Evolutionary conservation across 2,329 filamentous ascomycete genomes (phyloP), one percentile per base, ranked within the genome.

Genomic region (Pyrenophora seminiperda): DNA sequence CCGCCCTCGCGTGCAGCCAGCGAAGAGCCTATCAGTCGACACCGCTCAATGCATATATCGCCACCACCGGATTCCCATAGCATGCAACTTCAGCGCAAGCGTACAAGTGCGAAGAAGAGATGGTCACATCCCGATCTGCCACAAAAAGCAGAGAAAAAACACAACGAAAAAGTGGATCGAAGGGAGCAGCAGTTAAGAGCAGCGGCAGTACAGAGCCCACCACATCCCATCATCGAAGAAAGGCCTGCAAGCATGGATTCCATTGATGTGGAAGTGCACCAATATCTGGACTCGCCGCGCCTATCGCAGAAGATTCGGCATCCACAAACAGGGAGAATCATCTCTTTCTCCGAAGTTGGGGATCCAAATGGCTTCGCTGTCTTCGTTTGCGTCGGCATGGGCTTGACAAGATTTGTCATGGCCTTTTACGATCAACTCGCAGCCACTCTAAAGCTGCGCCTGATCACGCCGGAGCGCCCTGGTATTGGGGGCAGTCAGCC

Each of bases 351-450:
- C 0, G 94, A 99, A 72, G 94, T 99, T 2, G 94, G 94, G 11
- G 92, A 97, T 70, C 86, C 92, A 0, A 85, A 93, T 34, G 94
- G 94, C 1, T 93, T 88, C 59, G 93, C 91, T 2, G 90, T 99
- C 2, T 92, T 99, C 62, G 95, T 94, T 70, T 99, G 94, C 66
- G 91, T 99, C 2, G 94, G 94, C 15, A 99, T 99, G 94, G 94
- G 94, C 0, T 75, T 99, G 64, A 99, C 94, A 9, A 84, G 94
- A 73, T 99, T 94, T 70, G 89, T 99, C 52, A 97, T 91, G 53
- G 91, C 92, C 0, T 99, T 99, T 70, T 99, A 97, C 68, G 94
- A 99, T 70, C 94, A 99, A 72, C 79, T 99, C 44, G 94, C 94
- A 2, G 77, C 90, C 65, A 96, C 92, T 0, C 77, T 99, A 51